Conservation (phyloP, 495 filamentous ascomycete species). For the Penicillium verhagenii region DNA sequence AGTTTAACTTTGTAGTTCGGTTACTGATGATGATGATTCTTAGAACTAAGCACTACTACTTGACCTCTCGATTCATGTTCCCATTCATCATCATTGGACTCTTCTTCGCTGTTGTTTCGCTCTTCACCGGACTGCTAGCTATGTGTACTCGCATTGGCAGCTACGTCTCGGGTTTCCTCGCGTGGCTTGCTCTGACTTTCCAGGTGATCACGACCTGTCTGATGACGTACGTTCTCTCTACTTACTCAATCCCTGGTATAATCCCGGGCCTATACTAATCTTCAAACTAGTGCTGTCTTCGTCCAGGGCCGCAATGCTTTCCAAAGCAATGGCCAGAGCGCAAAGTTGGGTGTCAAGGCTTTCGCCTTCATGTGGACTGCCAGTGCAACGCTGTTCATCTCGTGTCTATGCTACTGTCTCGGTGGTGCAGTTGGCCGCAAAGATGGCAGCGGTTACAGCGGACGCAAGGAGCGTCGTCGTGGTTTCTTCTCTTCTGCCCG, state of each 20-base stretch:
- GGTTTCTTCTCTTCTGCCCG: constrained; percentile 44
- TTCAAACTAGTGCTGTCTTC: constrained; percentile 59
- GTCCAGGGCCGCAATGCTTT: constrained; percentile 76
- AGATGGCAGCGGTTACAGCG: constrained; percentile 38
- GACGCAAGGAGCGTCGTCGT: constrained; percentile 40
- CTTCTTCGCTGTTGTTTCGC: constrained; percentile 60
- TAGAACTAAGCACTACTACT: constrained; percentile 60
- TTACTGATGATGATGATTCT: constrained; percentile 3
- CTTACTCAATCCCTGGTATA: neutral
- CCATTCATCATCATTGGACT: constrained; percentile 69
- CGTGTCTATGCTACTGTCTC: constrained; percentile 69
- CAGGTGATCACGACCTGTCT: constrained; percentile 60
- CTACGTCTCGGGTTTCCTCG: constrained; percentile 56
- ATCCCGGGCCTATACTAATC: constrained; percentile 15
- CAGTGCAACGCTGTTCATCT: constrained; percentile 65
- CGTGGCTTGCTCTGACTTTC: constrained; percentile 58
- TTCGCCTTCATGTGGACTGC: constrained; percentile 88
- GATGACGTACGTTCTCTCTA: constrained; percentile 63
- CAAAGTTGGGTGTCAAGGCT: constrained; percentile 67
- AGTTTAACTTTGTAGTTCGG: neutral
- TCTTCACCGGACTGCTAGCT: constrained; percentile 62
- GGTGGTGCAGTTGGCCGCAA: constrained; percentile 38
- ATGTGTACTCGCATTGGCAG: constrained; percentile 60
- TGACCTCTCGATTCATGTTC: constrained; percentile 67
- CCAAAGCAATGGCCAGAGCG: constrained; percentile 50